These are phyloP conservation scores for Trichoderma reesei DNA, from an alignment of 495 filamentous ascomycete species.

Conservation along the genomic window DNA sequence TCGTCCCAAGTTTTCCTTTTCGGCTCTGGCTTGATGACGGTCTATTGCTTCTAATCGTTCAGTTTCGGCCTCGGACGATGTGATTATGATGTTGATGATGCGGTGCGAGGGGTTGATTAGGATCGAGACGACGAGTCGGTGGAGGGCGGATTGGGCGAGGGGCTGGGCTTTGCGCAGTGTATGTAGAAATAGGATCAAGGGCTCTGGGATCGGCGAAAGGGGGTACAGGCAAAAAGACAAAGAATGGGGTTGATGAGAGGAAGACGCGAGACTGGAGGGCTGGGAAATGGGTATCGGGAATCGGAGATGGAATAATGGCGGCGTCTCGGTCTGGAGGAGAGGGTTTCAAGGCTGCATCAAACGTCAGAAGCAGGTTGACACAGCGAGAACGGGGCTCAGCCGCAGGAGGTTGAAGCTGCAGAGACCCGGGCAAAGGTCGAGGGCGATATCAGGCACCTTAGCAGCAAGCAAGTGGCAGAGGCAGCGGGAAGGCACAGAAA, in stretches of 20 bases:
- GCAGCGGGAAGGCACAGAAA: not conserved
- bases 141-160: conserved; percentile 11
- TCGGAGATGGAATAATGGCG: conserved; percentile 17
- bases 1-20: not conserved
- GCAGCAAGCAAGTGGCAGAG: conserved; percentile 7
- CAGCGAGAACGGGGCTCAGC: conserved; percentile 30
- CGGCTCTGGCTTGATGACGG: not conserved
- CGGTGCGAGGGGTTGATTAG: conserved; percentile 10
- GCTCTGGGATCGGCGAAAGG: not conserved
- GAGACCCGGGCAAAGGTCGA: not conserved
- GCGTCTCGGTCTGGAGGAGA: conserved; percentile 5
- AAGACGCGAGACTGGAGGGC: conserved; percentile 12
- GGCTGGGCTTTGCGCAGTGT: conserved; percentile 8
- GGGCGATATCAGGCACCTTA: conserved; percentile 3
- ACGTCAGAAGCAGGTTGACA: conserved; percentile 32
- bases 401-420: conserved; percentile 25
- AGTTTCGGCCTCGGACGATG: not conserved
- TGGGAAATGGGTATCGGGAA: conserved; percentile 14
- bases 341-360: conserved; percentile 25
- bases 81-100: conserved; percentile 15
- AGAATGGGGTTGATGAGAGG: conserved; percentile 9
- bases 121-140: conserved; percentile 13
- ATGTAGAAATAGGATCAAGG: not conserved
- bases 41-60: not conserved
- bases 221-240: not conserved